A percentile compares a stretch with the other conserved stretches of the same genome.
phyloP scores from a whole-genome alignment of 345 rosid genomes.

The Murraya paniculata region DNA sequence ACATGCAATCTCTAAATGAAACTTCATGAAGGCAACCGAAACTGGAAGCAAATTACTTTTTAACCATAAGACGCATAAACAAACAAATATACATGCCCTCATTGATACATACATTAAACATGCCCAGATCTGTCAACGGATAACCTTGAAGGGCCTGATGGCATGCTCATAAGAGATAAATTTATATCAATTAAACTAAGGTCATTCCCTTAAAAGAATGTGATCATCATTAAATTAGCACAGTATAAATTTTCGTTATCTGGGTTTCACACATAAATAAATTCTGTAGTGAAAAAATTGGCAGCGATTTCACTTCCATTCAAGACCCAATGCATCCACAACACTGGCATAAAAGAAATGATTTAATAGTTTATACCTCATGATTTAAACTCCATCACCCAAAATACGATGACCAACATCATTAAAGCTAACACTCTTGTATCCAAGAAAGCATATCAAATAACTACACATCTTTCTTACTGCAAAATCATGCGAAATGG shows the following conservation, averaged over 20 bases:
- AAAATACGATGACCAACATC: not conserved
- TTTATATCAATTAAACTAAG: not conserved
- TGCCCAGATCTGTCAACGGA: conserved; percentile 1
- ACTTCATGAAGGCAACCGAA: conserved; percentile 26
- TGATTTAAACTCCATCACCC: not conserved
- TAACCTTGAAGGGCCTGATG: conserved; percentile 4
- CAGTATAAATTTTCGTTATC: not conserved
- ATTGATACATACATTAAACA: not conserved
- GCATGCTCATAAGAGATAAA: not conserved
- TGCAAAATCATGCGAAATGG: not conserved
- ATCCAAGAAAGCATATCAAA: not conserved
- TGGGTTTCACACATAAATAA: not conserved
- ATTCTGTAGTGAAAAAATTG: not conserved
- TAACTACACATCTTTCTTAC: not conserved
- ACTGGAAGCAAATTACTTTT: conserved; percentile 19
- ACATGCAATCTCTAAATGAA: conserved; percentile 24
- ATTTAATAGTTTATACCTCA: not conserved
- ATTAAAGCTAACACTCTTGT: not conserved
- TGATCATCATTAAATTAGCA: not conserved
- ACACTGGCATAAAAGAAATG: not conserved
- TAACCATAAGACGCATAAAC: conserved; percentile 15
- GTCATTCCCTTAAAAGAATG: no score
- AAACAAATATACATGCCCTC: conserved; percentile 5
- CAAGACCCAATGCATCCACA: not conserved
- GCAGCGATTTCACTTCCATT: conserved; percentile 1